Evolutionary conservation across 441 rosid species (phyloP).

Genomic region (Jatropha podagrica): DNA sequence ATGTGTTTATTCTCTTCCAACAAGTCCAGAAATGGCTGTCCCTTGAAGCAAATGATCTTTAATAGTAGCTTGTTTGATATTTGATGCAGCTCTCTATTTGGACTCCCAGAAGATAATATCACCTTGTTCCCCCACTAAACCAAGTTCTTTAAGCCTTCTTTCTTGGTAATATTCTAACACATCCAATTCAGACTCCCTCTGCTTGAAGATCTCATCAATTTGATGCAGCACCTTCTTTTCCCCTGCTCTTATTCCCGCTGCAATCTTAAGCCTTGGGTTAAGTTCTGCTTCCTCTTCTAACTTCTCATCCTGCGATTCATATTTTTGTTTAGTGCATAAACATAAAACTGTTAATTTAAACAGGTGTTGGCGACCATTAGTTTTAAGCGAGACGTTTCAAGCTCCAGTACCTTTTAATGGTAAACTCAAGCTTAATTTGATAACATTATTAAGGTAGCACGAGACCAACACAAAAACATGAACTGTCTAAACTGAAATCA

Average conservation of each 20-base stretch:
- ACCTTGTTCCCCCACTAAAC: slow-evolving; percentile 92
- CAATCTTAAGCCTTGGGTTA: slow-evolving; percentile 50
- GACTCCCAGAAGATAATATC: slow-evolving; percentile 87
- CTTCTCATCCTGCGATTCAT: slow-evolving; percentile 68
- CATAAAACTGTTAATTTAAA: background rate
- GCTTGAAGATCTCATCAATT: slow-evolving; percentile 58
- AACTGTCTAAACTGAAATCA: background rate
- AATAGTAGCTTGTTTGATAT: background rate
- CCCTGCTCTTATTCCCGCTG: slow-evolving; percentile 67
- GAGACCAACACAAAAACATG: background rate
- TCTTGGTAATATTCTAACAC: slow-evolving; percentile 86
- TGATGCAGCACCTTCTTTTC: slow-evolving; percentile 86
- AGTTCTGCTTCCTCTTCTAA: slow-evolving; percentile 44
- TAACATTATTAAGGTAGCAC: background rate
- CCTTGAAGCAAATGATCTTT: background rate
- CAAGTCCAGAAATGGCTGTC: background rate
- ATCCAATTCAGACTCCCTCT: slow-evolving; percentile 62
- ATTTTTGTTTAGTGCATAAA: background rate
- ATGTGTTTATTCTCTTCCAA: background rate
- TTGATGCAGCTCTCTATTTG: slow-evolving; percentile 27
- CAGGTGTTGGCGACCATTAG: background rate
- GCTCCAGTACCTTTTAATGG: background rate
- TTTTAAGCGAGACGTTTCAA: background rate
- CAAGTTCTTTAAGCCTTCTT: slow-evolving; percentile 83
- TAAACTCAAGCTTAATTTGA: background rate